phyloP scores from a whole-genome alignment of 2,329 filamentous ascomycete genomes.

The Lasiodiplodia gonubiensis region DNA sequence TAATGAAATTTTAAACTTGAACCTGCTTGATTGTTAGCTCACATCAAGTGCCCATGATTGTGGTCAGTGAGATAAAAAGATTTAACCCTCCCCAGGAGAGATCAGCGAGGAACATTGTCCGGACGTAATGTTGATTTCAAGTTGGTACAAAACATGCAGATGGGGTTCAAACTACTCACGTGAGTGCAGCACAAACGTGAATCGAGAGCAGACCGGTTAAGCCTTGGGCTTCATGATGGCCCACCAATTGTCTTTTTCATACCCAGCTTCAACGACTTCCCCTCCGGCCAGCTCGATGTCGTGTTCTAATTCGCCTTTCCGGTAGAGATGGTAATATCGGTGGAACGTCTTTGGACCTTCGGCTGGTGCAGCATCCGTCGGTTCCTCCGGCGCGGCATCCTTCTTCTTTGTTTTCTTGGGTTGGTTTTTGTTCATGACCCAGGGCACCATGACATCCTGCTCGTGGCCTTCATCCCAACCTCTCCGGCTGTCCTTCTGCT shows the following conservation, averaged over 20 bases:
- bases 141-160: neutral
- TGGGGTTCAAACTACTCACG: neutral
- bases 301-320: conserved; percentile 81
- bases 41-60: neutral
- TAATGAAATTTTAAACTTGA: neutral
- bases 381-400: conserved; percentile 34
- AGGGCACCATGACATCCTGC: conserved; percentile 95
- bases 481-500: conserved; percentile 83
- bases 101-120: neutral
- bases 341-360: conserved; percentile 66
- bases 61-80: neutral
- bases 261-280: conserved; percentile 76
- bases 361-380: conserved; percentile 30
- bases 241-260: conserved; percentile 99
- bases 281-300: conserved; percentile 79
- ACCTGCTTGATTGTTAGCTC: neutral
- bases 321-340: conserved; percentile 93
- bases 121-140: neutral
- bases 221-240: conserved; percentile 61
- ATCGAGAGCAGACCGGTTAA: neutral
- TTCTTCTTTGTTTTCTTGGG: conserved; percentile 39
- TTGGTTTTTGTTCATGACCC: conserved; percentile 69
- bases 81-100: neutral
- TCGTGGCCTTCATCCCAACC: conserved; percentile 85
- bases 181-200: neutral